Percentiles rank a stretch among this genome's conserved stretches.
Evolutionary conservation across 805 yeast species (phyloP).

Genomic region (Nakazawaea ambrosiae): DNA sequence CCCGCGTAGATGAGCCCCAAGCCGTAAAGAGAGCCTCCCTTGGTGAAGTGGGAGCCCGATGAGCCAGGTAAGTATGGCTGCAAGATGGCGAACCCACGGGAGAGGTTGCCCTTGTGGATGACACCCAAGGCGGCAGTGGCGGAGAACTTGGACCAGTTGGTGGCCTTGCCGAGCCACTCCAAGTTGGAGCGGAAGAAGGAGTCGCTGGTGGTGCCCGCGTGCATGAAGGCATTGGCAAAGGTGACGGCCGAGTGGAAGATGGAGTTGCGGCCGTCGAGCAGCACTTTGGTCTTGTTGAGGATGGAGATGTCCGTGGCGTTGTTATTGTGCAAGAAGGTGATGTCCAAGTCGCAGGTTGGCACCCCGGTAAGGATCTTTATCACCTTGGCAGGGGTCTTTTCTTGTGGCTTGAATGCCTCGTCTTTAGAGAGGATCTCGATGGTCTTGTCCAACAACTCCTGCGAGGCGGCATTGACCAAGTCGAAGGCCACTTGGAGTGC

Average conservation of each 20-base stretch:
- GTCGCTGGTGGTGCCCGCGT: slow-evolving; percentile 94
- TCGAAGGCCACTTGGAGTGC: slow-evolving; percentile 96
- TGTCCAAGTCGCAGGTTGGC: slow-evolving; percentile 88
- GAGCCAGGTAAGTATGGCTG: slow-evolving; percentile 87
- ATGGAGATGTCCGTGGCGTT: slow-evolving; percentile 82
- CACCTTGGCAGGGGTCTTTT: slow-evolving; percentile 34
- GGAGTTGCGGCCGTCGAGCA: slow-evolving; percentile 86
- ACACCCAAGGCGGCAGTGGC: slow-evolving; percentile 98
- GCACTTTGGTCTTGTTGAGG: slow-evolving; percentile 71
- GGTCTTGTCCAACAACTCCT: slow-evolving; percentile 66
- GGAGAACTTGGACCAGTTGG: slow-evolving; percentile 95
- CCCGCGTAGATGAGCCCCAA: slow-evolving; percentile 94
- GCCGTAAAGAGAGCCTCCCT: slow-evolving; percentile 93
- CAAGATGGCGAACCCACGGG: slow-evolving; percentile 82
- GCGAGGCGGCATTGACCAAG: slow-evolving; percentile 85
- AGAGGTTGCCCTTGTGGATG: slow-evolving; percentile 88
- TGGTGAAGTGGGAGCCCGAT: slow-evolving; percentile 77
- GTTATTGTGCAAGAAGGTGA: slow-evolving; percentile 80
- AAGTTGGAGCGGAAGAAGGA: slow-evolving; percentile 83
- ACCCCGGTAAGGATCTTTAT: slow-evolving; percentile 78
- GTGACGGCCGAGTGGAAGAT: slow-evolving; percentile 95
- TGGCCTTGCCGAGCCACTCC: slow-evolving; percentile 97
- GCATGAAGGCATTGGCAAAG: slow-evolving; percentile 89
- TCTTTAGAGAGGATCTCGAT: slow-evolving; percentile 30
- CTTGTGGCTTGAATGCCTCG: slow-evolving; percentile 15